Conservation (phyloP, 495 filamentous ascomycete species). For the Lophiotrema nucula region DNA sequence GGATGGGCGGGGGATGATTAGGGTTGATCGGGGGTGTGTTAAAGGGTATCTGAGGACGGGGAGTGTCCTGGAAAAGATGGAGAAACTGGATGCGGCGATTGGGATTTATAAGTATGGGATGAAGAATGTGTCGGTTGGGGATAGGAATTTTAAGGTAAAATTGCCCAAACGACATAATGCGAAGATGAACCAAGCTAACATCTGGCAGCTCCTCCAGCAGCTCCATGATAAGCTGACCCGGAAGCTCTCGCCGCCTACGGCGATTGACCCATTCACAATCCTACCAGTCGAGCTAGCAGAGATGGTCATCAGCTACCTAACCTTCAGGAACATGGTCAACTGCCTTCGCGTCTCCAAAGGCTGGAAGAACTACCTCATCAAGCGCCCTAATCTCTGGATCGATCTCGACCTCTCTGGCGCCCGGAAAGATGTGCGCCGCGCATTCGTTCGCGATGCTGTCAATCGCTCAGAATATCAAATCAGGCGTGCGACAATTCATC, state of each 20-base stretch:
- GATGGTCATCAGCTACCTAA: slow-evolving; percentile 37
- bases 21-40: slow-evolving; percentile 48
- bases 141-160: slow-evolving; percentile 49
- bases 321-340: slow-evolving; percentile 36
- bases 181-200: slow-evolving; percentile 5
- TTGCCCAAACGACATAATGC: slow-evolving; percentile 9
- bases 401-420: slow-evolving; percentile 52
- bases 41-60: slow-evolving; percentile 68
- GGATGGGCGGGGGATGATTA: slow-evolving; percentile 62
- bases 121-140: slow-evolving; percentile 46
- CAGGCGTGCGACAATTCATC: slow-evolving; percentile 44
- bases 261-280: slow-evolving; percentile 37
- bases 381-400: slow-evolving; percentile 50
- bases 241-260: slow-evolving; percentile 37
- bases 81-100: slow-evolving; percentile 53
- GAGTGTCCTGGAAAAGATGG: slow-evolving; percentile 57
- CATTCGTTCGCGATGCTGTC: slow-evolving; percentile 48
- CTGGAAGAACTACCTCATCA: slow-evolving; percentile 52
- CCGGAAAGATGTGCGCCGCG: slow-evolving; percentile 42
- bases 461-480: slow-evolving; percentile 39
- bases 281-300: slow-evolving; percentile 40
- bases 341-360: slow-evolving; percentile 54
- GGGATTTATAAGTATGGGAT: slow-evolving; percentile 63
- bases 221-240: slow-evolving; percentile 48
- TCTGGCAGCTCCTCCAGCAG: slow-evolving; percentile 44